Evolutionary conservation across 768 basidiomycete species (phyloP).

Genomic region (Lactarius deliciosus): DNA sequence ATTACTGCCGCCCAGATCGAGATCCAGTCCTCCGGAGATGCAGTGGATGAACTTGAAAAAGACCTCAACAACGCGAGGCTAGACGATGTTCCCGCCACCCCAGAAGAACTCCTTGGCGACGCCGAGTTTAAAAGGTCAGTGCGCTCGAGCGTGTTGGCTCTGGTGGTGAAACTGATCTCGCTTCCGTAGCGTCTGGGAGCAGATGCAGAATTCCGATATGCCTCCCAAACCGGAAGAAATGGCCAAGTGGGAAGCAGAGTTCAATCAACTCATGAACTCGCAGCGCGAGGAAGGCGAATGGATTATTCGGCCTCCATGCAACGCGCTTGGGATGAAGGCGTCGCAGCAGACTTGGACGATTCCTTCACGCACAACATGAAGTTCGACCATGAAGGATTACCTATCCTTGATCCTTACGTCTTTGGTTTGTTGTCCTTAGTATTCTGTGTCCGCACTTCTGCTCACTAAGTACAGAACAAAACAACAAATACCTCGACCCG

Average conservation of each 20-base stretch:
- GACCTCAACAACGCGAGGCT: constrained; percentile 39
- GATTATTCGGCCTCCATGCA: constrained; percentile 60
- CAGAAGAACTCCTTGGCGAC: constrained; percentile 29
- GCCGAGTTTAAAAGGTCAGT: constrained; percentile 57
- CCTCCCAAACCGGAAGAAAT: constrained; percentile 62
- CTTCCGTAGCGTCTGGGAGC: constrained; percentile 56
- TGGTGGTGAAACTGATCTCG: neutral
- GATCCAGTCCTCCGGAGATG: constrained; percentile 29
- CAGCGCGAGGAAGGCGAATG: constrained; percentile 60
- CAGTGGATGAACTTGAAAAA: constrained; percentile 50
- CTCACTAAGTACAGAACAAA: constrained; percentile 49
- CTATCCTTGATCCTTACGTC: constrained; percentile 64
- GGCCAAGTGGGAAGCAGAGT: constrained; percentile 81
- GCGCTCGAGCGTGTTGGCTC: neutral
- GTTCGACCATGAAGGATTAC: constrained; percentile 75
- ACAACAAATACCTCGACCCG: constrained; percentile 68
- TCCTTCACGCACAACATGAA: constrained; percentile 39
- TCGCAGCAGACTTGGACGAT: constrained; percentile 32
- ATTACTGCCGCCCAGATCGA: constrained; percentile 43
- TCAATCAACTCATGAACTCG: constrained; percentile 71
- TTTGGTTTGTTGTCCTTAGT: constrained; percentile 59
- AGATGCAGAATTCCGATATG: constrained; percentile 55
- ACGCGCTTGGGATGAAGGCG: constrained; percentile 50
- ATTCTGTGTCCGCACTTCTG: constrained; percentile 4
- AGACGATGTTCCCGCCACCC: constrained; percentile 25